phyloP scores from a whole-genome alignment of 306 rosid genomes.

The Ziziphus jujuba region DNA sequence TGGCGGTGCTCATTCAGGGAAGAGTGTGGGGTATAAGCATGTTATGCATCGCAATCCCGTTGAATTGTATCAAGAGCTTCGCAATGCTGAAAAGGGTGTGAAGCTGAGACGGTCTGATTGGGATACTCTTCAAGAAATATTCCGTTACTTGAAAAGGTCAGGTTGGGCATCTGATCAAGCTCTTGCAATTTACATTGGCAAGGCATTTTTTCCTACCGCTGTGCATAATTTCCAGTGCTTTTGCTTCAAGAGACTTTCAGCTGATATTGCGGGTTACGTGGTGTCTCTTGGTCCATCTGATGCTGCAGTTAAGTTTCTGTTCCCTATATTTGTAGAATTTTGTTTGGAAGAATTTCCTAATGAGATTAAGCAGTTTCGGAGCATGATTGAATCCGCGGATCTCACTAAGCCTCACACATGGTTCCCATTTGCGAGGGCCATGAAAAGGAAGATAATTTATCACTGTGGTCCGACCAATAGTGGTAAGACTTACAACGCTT shows the following conservation, averaged over 20 bases:
- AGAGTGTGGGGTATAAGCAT: slow-evolving; percentile 27
- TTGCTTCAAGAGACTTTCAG: slow-evolving; percentile 50
- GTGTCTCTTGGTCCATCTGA: slow-evolving; percentile 65
- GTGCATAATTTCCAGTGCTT: slow-evolving; percentile 53
- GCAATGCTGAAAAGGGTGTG: slow-evolving; percentile 31
- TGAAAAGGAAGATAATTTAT: slow-evolving; percentile 87
- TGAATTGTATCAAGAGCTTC: slow-evolving; percentile 55
- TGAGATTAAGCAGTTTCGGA: slow-evolving; percentile 69
- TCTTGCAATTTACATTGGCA: slow-evolving; percentile 86
- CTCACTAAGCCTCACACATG: slow-evolving; percentile 89
- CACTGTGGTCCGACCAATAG: slow-evolving; percentile 99
- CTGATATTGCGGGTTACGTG: slow-evolving; percentile 53
- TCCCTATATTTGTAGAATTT: slow-evolving; percentile 81
- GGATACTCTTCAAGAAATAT: slow-evolving; percentile 43
- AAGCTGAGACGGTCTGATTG: slow-evolving; percentile 37
- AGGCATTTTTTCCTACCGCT: slow-evolving; percentile 86
- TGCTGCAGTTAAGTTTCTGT: slow-evolving; percentile 71
- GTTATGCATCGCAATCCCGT: slow-evolving; percentile 50
- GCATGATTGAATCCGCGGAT: slow-evolving; percentile 67
- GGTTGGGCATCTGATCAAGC: slow-evolving; percentile 92
- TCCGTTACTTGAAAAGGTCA: slow-evolving; percentile 46
- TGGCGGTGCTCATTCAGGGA: slow-evolving; percentile 24
- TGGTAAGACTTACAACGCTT: slow-evolving; percentile 89
- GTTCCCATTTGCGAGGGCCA: slow-evolving; percentile 93
- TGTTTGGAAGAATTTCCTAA: slow-evolving; percentile 71